Conservation (phyloP, 306 rosid species). For the Lathyrus oleraceus region DNA sequence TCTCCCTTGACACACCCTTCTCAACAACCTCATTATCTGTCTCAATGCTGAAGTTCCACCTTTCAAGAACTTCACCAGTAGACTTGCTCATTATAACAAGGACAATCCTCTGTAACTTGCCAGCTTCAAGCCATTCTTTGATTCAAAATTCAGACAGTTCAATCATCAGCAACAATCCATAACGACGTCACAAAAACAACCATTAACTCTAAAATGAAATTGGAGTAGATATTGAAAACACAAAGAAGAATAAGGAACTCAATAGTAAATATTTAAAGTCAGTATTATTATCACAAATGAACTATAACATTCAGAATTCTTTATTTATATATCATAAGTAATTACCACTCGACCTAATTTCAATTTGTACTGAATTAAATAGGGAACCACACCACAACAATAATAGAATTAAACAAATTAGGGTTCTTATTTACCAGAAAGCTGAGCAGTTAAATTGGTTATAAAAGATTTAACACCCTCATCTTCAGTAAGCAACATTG, state of each 20-base stretch:
- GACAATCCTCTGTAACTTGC: constrained; percentile 93
- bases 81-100: constrained; percentile 70
- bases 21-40: constrained; percentile 86
- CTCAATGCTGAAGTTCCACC: constrained; percentile 99
- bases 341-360: not conserved
- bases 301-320: not conserved
- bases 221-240: not conserved
- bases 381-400: not conserved
- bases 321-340: not conserved
- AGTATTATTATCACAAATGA: not conserved
- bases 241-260: not conserved
- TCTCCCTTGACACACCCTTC: constrained; percentile 78
- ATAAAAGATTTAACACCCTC: constrained; percentile 87
- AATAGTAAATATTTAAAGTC: not conserved
- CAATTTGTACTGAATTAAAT: not conserved
- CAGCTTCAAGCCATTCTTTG: constrained; percentile 97
- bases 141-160: constrained; percentile 23
- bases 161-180: constrained; percentile 22
- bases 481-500: constrained; percentile 92
- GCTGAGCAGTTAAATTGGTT: constrained; percentile 72
- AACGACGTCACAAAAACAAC: constrained; percentile 6
- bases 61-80: constrained; percentile 82
- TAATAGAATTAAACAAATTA: not conserved
- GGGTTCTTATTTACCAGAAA: constrained; percentile 57
- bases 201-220: not conserved